Conservation (phyloP, 2,329 filamentous ascomycete genomes). For the Colletotrichum sp. region DNA sequence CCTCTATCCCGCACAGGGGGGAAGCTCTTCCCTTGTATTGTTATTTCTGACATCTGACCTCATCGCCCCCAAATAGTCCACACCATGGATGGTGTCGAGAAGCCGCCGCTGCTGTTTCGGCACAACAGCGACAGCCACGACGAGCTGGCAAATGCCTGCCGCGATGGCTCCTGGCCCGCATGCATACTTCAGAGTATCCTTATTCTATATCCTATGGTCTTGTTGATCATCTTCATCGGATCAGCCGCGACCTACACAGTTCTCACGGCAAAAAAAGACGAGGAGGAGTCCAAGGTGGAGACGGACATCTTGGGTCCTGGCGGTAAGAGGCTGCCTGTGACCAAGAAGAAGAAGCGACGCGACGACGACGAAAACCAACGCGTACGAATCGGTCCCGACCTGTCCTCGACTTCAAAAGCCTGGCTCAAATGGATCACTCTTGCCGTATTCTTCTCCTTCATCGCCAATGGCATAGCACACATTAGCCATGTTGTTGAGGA, state of each 20-base stretch:
- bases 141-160: conserved; percentile 6
- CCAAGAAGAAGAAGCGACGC: conserved; percentile 59
- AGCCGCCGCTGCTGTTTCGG: conserved; percentile 21
- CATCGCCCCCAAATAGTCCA: conserved; percentile 9
- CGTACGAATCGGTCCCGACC: conserved; percentile 39
- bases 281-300: conserved; percentile 45
- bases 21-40: conserved; percentile 8
- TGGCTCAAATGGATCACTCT: conserved; percentile 79
- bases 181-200: conserved; percentile 50
- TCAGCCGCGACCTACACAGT: conserved; percentile 59
- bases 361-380: conserved; percentile 33
- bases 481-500: conserved; percentile 16
- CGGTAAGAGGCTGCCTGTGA: conserved; percentile 81
- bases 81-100: conserved; percentile 40
- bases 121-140: background rate
- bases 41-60: conserved; percentile 19
- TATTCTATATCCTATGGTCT: conserved; percentile 56
- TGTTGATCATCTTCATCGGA: conserved; percentile 56
- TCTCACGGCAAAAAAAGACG: conserved; percentile 53
- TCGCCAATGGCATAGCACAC: conserved; percentile 71
- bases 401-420: conserved; percentile 64
- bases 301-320: conserved; percentile 75
- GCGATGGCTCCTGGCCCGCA: conserved; percentile 19
- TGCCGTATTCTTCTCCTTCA: conserved; percentile 74
- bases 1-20: conserved; percentile 4